Evolutionary conservation across 345 rosid species (phyloP).

Genomic region (Tarenaya hassleriana): DNA sequence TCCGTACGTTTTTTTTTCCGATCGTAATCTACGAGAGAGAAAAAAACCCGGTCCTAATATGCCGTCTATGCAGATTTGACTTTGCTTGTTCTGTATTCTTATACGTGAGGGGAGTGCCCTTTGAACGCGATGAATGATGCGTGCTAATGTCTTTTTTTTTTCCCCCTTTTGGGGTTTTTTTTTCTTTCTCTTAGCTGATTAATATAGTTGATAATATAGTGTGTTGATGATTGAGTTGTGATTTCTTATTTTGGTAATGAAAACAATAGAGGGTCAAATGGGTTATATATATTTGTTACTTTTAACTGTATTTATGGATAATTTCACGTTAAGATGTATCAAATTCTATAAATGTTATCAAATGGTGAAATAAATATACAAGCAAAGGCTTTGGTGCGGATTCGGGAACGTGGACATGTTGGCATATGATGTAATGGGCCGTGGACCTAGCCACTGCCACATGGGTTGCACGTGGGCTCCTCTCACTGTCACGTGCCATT

Average conservation of each 20-base stretch:
- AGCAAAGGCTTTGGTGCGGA: slow-evolving; percentile 2
- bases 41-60: no score
- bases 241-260: slow-evolving; percentile 27
- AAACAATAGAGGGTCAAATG: no score
- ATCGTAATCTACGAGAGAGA: no score
- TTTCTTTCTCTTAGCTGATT: slow-evolving; percentile 8
- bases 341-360: no score
- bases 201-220: slow-evolving; percentile 38
- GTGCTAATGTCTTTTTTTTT: slow-evolving; percentile 35
- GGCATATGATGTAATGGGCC: slow-evolving; percentile 38
- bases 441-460: slow-evolving; percentile 42
- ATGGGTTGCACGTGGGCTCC: slow-evolving; percentile 45
- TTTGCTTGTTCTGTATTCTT: no score
- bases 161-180: slow-evolving; percentile 4
- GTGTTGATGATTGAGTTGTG: slow-evolving; percentile 17
- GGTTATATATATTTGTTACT: no score
- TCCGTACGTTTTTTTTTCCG: no score
- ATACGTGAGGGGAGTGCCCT: no score
- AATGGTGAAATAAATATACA: background rate
- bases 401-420: slow-evolving; percentile 29
- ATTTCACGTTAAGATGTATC: no score
- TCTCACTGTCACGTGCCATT: slow-evolving; percentile 50
- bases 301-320: no score
- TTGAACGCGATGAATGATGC: no score
- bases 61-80: no score